These are phyloP conservation scores for Lepidium aucheri DNA, from an alignment of 345 rosid species.

Conservation along the genomic window DNA sequence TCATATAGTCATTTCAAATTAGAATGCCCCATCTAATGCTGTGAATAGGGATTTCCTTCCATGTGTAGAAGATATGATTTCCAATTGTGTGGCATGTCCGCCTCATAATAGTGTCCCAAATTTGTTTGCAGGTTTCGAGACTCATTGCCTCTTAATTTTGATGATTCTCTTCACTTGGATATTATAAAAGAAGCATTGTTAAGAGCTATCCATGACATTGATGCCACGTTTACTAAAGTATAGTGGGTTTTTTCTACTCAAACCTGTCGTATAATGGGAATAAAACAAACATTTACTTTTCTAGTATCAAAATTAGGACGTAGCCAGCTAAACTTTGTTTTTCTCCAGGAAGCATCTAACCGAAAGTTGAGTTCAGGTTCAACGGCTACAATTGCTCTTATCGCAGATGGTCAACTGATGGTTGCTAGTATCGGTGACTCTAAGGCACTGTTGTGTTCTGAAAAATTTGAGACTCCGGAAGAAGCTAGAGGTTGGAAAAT, in stretches of 20 bases:
- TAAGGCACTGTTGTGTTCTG: slow-evolving; percentile 85
- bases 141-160: slow-evolving; percentile 37
- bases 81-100: background rate
- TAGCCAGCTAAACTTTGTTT: background rate
- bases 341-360: slow-evolving; percentile 54
- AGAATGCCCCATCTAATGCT: background rate
- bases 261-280: background rate
- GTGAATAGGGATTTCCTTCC: background rate
- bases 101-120: background rate
- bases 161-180: slow-evolving; percentile 67
- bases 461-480: slow-evolving; percentile 64
- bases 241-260: background rate
- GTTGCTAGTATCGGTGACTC: slow-evolving; percentile 93
- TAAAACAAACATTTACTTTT: background rate
- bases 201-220: slow-evolving; percentile 85
- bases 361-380: slow-evolving; percentile 61
- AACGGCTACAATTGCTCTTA: slow-evolving; percentile 66
- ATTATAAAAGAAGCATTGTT: slow-evolving; percentile 79
- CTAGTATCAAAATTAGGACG: background rate
- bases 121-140: slow-evolving; percentile 45
- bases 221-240: slow-evolving; percentile 77
- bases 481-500: slow-evolving; percentile 74
- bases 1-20: background rate
- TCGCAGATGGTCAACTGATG: slow-evolving; percentile 74
- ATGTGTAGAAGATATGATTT: background rate